phyloP scores from a whole-genome alignment of 352 stramenopile species.

The Phytophthora sansomeana region DNA sequence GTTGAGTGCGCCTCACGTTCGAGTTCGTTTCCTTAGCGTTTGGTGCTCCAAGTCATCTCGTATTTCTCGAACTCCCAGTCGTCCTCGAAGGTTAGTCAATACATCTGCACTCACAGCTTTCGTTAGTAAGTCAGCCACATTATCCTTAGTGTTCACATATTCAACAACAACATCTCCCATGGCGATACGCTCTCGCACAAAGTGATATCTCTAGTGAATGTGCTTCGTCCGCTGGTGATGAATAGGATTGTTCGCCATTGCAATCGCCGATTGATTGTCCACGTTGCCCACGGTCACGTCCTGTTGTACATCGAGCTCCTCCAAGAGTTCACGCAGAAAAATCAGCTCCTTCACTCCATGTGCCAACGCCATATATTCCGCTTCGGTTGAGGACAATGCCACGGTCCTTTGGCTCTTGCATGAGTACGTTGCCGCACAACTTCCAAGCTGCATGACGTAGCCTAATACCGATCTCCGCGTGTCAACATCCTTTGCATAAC shows the following conservation, averaged over 20 bases:
- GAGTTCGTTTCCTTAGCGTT: not conserved
- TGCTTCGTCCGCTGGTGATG: conserved; percentile 25
- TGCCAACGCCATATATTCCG: conserved; percentile 22
- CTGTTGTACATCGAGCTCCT: not conserved
- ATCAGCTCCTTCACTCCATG: conserved; percentile 19
- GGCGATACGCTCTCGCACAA: conserved; percentile 12
- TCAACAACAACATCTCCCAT: not conserved
- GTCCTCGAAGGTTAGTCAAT: conserved; percentile 3
- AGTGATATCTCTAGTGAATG: conserved; percentile 26
- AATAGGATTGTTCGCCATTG: conserved; percentile 21
- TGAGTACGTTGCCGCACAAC: conserved; percentile 11
- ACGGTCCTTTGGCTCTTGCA: conserved; percentile 6
- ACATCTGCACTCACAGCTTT: conserved; percentile 16
- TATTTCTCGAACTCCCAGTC: conserved; percentile 5
- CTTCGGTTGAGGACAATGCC: conserved; percentile 1
- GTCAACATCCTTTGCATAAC: conserved; percentile 19
- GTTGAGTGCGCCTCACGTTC: not conserved
- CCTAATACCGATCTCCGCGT: conserved; percentile 5
- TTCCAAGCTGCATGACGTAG: conserved; percentile 18
- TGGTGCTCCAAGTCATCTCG: not conserved
- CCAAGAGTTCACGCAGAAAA: conserved; percentile 17
- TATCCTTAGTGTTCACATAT: conserved; percentile 26
- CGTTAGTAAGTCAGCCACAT: conserved; percentile 27
- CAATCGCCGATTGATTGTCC: conserved; percentile 20
- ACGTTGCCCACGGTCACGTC: conserved; percentile 1